These are phyloP conservation scores for Chloranthus sessilifolius DNA, from an alignment of 164 flowering plant genomes.

Conservation along the genomic window DNA sequence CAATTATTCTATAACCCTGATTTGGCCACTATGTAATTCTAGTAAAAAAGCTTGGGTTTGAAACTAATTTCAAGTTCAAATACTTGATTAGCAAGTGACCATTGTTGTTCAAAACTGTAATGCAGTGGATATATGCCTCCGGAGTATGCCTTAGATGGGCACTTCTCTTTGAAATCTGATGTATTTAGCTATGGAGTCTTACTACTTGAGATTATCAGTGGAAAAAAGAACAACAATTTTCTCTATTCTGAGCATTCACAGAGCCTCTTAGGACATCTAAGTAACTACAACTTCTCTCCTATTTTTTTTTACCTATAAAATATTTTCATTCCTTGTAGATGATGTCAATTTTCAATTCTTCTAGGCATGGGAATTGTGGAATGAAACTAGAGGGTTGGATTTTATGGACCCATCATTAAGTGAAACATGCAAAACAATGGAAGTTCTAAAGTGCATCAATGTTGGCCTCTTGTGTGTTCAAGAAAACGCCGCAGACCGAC, in stretches of 20 bases:
- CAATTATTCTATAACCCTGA: too few relatives aligned
- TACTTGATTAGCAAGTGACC: too few relatives aligned
- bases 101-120: background rate
- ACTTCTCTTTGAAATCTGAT: constrained; percentile 3
- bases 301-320: background rate
- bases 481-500: constrained; percentile 9
- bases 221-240: background rate
- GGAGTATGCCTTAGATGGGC: background rate
- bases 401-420: background rate
- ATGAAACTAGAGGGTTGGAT: background rate
- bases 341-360: background rate
- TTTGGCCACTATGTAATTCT: too few relatives aligned
- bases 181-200: constrained; percentile 1
- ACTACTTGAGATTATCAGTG: constrained; percentile 3
- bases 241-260: background rate
- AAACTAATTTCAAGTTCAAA: too few relatives aligned
- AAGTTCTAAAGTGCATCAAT: constrained; percentile 2
- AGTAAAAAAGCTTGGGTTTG: too few relatives aligned
- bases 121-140: constrained; percentile 8
- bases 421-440: background rate
- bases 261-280: constrained; percentile 10
- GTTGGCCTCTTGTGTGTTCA: constrained; percentile 6
- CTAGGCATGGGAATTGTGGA: constrained; percentile 8
- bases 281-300: background rate
- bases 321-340: background rate